Evolutionary conservation across 139 green algal species (phyloP).

Genomic region (Chara braunii): DNA sequence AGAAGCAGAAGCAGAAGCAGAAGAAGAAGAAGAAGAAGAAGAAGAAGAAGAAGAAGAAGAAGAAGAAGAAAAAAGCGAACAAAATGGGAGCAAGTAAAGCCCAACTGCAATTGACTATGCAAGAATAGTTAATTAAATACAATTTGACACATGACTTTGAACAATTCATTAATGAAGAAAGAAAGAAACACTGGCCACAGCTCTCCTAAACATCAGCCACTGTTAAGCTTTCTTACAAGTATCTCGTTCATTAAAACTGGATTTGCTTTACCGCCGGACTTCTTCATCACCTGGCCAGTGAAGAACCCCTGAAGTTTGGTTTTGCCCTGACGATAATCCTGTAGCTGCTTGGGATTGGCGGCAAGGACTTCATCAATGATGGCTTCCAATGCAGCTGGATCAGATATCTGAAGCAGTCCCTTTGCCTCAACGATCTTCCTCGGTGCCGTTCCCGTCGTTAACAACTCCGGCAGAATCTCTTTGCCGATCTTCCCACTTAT

Average conservation of each 20-base stretch:
- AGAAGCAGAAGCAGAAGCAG: slow-evolving; percentile 1
- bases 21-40: slow-evolving; percentile 15
- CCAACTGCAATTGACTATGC: background rate
- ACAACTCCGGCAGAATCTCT: slow-evolving; percentile 70
- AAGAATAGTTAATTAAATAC: background rate
- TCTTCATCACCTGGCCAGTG: slow-evolving; percentile 45
- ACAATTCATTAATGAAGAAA: background rate
- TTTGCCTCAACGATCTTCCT: slow-evolving; percentile 39
- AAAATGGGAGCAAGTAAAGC: background rate
- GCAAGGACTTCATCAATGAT: slow-evolving; percentile 74
- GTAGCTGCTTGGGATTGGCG: slow-evolving; percentile 58
- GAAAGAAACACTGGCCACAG: background rate
- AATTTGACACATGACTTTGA: background rate
- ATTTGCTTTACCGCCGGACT: slow-evolving; percentile 30
- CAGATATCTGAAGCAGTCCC: slow-evolving; percentile 62
- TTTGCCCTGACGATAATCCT: slow-evolving; percentile 47
- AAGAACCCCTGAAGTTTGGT: slow-evolving; percentile 57
- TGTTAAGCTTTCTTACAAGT: slow-evolving; percentile 48
- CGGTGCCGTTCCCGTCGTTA: slow-evolving; percentile 9
- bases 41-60: slow-evolving; percentile 13
- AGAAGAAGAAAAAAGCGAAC: background rate
- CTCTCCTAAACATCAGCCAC: background rate
- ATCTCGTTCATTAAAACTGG: slow-evolving; percentile 39
- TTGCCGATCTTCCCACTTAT: slow-evolving; percentile 98
- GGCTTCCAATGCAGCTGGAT: slow-evolving; percentile 57